Conservation (phyloP, 768 basidiomycete genomes). For the Mycena floridula region DNA sequence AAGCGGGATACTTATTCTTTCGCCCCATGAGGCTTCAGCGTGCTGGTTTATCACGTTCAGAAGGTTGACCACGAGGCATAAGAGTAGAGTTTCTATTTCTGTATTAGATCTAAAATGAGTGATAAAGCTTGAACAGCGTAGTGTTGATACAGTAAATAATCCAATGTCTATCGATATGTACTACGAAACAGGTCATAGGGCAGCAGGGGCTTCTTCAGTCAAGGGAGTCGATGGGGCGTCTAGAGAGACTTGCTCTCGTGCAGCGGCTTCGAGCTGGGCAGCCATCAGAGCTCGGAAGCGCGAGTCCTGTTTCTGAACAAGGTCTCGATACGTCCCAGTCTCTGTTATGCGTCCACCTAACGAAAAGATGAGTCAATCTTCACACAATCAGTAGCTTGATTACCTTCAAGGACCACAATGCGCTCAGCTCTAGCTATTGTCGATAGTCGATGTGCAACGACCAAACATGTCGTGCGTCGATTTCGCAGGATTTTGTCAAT, state of each 20-base stretch:
- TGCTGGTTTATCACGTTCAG: background rate
- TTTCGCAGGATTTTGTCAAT: slow-evolving; percentile 81
- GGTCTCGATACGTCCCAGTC: slow-evolving; percentile 72
- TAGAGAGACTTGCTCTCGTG: background rate
- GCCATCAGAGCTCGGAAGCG: slow-evolving; percentile 87
- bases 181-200: background rate
- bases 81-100: background rate
- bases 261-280: slow-evolving; percentile 65
- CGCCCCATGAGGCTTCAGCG: too few species aligned
- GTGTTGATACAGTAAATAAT: background rate
- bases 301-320: slow-evolving; percentile 58
- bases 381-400: slow-evolving; percentile 5
- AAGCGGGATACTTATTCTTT: too few species aligned
- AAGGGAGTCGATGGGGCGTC: background rate
- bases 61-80: background rate
- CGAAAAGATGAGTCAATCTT: background rate
- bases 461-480: slow-evolving; percentile 78
- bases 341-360: slow-evolving; percentile 76
- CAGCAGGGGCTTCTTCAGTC: background rate
- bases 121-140: background rate
- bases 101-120: background rate
- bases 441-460: slow-evolving; percentile 86
- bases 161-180: background rate
- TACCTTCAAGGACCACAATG: slow-evolving; percentile 85
- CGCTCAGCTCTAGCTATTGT: slow-evolving; percentile 88